A percentile compares a stretch with the other conserved stretches of the same genome.
phyloP scores from a whole-genome alignment of 2,329 filamentous ascomycete genomes.

The Fusarium albosuccineum region DNA sequence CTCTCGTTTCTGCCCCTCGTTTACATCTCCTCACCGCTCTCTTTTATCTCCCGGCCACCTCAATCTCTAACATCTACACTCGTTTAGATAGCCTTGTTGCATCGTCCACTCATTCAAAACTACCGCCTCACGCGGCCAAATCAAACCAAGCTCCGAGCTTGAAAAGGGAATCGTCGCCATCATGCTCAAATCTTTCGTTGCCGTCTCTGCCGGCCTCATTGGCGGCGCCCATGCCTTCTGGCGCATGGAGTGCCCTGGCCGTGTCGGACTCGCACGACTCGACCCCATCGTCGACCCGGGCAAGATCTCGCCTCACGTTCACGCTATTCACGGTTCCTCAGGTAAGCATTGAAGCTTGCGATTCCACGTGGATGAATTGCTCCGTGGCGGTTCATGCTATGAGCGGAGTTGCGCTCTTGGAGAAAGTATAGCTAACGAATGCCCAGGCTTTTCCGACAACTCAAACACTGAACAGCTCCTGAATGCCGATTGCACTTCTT shows the following conservation, averaged over 20 bases:
- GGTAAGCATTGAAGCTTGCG: conserved; percentile 67
- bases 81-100: conserved; percentile 51
- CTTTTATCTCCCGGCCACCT: conserved; percentile 11
- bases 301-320: conserved; percentile 72
- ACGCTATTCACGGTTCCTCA: conserved; percentile 80
- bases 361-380: not conserved
- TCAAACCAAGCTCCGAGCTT: conserved; percentile 37
- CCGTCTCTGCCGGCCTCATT: conserved; percentile 52
- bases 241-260: conserved; percentile 87
- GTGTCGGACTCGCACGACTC: conserved; percentile 76
- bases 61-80: conserved; percentile 29
- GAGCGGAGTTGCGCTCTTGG: not conserved
- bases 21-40: conserved; percentile 1
- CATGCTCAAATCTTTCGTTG: conserved; percentile 53
- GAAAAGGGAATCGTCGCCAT: conserved; percentile 39
- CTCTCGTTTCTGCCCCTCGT: not conserved
- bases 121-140: conserved; percentile 19
- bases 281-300: conserved; percentile 81
- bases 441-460: conserved; percentile 73
- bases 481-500: conserved; percentile 80
- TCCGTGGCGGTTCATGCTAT: not conserved
- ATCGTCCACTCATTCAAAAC: conserved; percentile 52
- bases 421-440: conserved; percentile 32
- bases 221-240: conserved; percentile 77
- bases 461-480: conserved; percentile 70